A percentile compares a stretch with the other conserved stretches of the same genome.
phyloP scores from a whole-genome alignment of 352 stramenopile species.

The Pythium diclinum region DNA sequence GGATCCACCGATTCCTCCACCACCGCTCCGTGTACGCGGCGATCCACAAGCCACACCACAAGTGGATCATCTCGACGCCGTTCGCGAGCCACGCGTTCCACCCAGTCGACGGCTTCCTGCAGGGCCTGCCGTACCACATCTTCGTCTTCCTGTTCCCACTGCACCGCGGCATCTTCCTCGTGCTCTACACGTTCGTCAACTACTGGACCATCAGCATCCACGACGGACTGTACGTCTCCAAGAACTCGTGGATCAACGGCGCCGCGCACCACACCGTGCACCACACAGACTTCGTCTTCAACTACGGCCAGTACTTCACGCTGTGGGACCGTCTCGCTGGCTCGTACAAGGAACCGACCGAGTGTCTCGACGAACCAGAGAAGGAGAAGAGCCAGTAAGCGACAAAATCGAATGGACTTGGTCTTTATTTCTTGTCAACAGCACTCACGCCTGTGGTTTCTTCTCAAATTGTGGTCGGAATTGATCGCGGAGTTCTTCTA shows the following conservation, averaged over 20 bases:
- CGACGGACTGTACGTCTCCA: conserved; percentile 50
- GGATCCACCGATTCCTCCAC: conserved; percentile 73
- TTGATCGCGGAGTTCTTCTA: conserved; percentile 15
- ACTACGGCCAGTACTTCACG: conserved; percentile 77
- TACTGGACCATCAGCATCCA: conserved; percentile 84
- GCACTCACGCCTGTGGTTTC: not conserved
- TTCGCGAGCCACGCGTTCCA: conserved; percentile 77
- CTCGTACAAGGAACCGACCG: conserved; percentile 52
- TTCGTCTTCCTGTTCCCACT: conserved; percentile 68
- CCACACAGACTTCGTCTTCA: conserved; percentile 67
- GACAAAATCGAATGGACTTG: not conserved
- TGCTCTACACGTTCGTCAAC: conserved; percentile 60
- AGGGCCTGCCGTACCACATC: conserved; percentile 65
- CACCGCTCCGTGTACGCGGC: conserved; percentile 56
- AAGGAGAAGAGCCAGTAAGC: conserved; percentile 22
- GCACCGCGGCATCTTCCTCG: conserved; percentile 55
- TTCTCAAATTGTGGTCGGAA: conserved; percentile 18
- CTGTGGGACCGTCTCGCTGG: conserved; percentile 67
- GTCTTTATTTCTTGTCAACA: not conserved
- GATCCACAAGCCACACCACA: conserved; percentile 77
- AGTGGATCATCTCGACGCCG: conserved; percentile 66
- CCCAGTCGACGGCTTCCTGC: conserved; percentile 66
- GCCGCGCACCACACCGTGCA: conserved; percentile 63
- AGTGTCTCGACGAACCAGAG: conserved; percentile 13
- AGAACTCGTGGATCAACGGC: conserved; percentile 65